Base-by-base conservation (phyloP, 73 alveolate genomes). In the Paramecium octaurelia region DNA sequence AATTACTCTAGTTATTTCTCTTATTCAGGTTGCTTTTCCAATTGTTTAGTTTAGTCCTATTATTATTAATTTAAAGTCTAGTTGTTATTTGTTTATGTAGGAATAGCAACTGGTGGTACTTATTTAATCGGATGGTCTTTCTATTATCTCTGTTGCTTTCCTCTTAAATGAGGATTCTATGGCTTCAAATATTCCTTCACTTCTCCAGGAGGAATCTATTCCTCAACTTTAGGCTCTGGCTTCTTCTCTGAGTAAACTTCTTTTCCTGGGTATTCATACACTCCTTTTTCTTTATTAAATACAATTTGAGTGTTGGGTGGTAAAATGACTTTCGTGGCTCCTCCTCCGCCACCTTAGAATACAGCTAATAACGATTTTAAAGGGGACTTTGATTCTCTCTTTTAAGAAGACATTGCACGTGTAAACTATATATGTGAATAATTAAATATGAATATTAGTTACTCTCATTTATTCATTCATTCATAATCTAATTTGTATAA, bases 331-430 rank as follows among this genome's bases (percentile, higher is more conserved):
- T 64, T 31, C 1, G 84, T 64, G 21, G 84, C 50, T 64, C 84
- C 84, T 31, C 46, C 84, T 64, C 50, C 46, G 24, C 84, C 46
- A 12, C 84, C 50, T 64, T 31, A 24, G 27, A 64, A 64, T 10
- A 64, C 84, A 3, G 42, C 24, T 64, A 64, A 64, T 3, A 54
- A 54, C 3, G 84, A 64, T 64, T 64, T 64, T 27, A 64, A 31
- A 64, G 84, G 84, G 84, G 84, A 64, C 24, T 64, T 64, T 64
- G 84, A 64, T 64, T 64, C 84, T 64, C 84, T 64, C 20, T 64
- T 64, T 64, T 64, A 64, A 14, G 84, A 21, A 64, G 84, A 64
- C 84, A 64, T 64, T 27, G 69, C 69, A 54, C 69, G 69, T 54
- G 69, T 54, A 18, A 54, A 18, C 35, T 54, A 54, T 54, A n/a